Percentiles rank a stretch among this genome's conserved stretches.
phyloP scores from a whole-genome alignment of 257 asterid genomes.

The Penstemon davidsonii region DNA sequence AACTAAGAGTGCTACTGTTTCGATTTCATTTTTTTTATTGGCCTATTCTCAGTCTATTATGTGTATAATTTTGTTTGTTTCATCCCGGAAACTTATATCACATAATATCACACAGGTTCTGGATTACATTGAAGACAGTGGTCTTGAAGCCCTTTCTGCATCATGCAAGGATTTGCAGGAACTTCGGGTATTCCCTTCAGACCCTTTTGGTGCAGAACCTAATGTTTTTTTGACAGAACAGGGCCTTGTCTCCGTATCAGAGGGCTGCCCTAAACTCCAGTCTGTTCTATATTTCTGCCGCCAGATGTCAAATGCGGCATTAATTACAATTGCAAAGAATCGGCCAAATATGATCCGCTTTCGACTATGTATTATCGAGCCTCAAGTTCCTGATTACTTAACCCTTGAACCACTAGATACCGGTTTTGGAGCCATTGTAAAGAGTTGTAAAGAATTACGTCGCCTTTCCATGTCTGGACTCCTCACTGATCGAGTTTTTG shows the following conservation, averaged over 20 bases:
- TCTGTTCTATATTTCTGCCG: constrained; percentile 96
- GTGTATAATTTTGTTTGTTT: background rate
- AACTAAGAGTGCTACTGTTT: background rate
- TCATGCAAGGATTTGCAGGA: constrained; percentile 87
- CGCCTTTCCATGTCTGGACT: constrained; percentile 94
- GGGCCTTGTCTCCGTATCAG: constrained; percentile 87
- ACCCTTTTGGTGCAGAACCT: constrained; percentile 79
- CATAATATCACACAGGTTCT: constrained; percentile 55
- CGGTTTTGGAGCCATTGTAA: constrained; percentile 96
- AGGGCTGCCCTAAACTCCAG: constrained; percentile 88
- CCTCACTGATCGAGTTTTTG: constrained; percentile 75
- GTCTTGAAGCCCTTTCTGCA: constrained; percentile 72
- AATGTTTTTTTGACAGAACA: constrained; percentile 77
- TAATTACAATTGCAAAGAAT: constrained; percentile 67
- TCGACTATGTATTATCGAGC: constrained; percentile 84
- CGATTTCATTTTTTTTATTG: background rate
- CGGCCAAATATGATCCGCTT: constrained; percentile 76
- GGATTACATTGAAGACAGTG: constrained; percentile 86
- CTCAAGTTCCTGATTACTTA: constrained; percentile 70
- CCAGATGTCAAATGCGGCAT: constrained; percentile 93
- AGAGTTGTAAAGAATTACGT: constrained; percentile 66
- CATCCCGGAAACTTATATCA: background rate
- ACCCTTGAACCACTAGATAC: constrained; percentile 76
- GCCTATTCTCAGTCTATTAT: background rate
- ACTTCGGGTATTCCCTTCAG: constrained; percentile 94